Evolutionary conservation across 2,329 filamentous ascomycete genomes (phyloP).

Genomic region (Teratosphaeria gauchensis): DNA sequence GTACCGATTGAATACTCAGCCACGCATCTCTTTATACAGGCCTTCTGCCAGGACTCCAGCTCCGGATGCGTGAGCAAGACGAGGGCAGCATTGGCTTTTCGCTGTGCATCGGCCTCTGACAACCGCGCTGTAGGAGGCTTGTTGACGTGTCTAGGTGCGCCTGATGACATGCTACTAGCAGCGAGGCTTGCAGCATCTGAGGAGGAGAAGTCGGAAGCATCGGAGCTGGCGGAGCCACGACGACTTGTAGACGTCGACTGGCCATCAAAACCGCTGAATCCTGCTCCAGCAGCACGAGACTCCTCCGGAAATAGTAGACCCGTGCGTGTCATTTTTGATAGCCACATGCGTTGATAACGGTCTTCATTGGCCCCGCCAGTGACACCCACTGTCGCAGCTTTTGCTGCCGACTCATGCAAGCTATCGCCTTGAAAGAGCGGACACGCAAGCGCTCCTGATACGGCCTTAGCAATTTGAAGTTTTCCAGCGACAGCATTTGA

Average conservation of each 20-base stretch:
- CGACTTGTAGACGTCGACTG: constrained; percentile 5
- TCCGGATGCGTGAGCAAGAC: constrained; percentile 5
- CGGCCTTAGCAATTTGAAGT: constrained; percentile 3
- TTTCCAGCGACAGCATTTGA: constrained; percentile 4
- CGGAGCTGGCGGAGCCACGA: constrained; percentile 4
- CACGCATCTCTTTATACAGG: constrained; percentile 1
- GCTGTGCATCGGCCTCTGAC: neutral
- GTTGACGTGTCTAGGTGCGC: constrained; percentile 2
- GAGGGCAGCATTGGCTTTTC: constrained; percentile 1
- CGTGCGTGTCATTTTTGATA: constrained; percentile 8
- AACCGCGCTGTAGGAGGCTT: neutral
- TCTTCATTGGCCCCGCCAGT: neutral
- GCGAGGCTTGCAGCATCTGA: neutral
- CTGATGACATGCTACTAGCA: neutral
- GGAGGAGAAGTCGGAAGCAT: neutral
- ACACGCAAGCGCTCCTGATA: constrained; percentile 2
- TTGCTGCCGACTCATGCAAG: constrained; percentile 7
- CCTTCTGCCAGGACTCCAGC: constrained; percentile 4
- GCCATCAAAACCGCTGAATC: constrained; percentile 5
- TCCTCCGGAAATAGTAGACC: constrained; percentile 7
- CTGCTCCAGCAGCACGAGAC: constrained; percentile 4
- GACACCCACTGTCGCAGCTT: constrained; percentile 3
- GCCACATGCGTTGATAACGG: constrained; percentile 8
- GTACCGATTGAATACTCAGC: constrained; percentile 5
- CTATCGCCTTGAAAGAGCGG: constrained; percentile 5